Base-by-base conservation (phyloP, 1,284 basidiomycete genomes). In the Cerrena zonata region DNA sequence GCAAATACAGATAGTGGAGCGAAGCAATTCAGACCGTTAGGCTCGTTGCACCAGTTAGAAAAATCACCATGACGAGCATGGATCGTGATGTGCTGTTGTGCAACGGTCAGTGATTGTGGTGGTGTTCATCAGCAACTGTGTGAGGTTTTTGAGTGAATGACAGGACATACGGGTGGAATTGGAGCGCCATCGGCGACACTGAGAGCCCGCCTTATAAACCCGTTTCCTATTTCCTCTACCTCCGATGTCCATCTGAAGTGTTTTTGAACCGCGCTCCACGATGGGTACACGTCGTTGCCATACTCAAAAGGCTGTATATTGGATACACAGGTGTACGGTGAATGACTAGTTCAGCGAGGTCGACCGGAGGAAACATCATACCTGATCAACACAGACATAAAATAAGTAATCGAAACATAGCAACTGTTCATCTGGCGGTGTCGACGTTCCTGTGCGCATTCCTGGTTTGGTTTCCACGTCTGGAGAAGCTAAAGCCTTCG, bases 381-480 rank as follows among this genome's bases (percentile, higher is more conserved):
- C 73, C 65, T 72, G 66, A 50, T 70, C 61, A 4, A 71, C 67
- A 48, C 67, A 70, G 12, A 70, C 66, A 53, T 69, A 80, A 60
- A 78, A 79, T 42, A 80, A 58, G 54, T 75, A 75, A 54, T 79
- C 78, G 54, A 72, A 78, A 58, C 77, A 79, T 21, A 76, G 58
- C 34, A 80, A 52, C 27, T 78, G 76, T 44, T 77, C 74, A 55
- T 79, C 76, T 5, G 78, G 78, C 1, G 64, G 64, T 15, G 72
- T 55, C 2, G 56, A 48, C 25, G 60, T 56, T 10, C 65, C 56
- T 38, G 57, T 54, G 12, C 54, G 42, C 11, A 59, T 57, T 2
- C 67, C 65, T 1, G 69, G 66, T 11, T 58, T 61, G 0, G 68
- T 64, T 13, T 61, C 57, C 2, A 64, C 49, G n/a, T 51, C 52